phyloP scores from a whole-genome alignment of 176 grass and related monocot species.

The Juncus effusus region DNA sequence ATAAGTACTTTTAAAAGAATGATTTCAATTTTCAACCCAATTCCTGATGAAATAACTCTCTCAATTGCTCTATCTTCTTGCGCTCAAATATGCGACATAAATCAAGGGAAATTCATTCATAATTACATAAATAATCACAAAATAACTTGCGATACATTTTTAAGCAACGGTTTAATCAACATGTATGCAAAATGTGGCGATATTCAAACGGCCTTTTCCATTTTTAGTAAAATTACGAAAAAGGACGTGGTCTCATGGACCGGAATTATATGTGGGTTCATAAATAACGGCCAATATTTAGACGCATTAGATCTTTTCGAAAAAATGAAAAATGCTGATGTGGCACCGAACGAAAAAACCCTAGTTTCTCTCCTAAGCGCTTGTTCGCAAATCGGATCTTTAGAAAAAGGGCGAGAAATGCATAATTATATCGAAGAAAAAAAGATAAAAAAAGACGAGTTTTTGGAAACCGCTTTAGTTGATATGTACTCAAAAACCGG shows the following conservation, averaged over 20 bases:
- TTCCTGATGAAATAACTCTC: conserved; percentile 50
- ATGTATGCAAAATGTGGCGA: conserved; percentile 89
- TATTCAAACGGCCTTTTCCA: conserved; percentile 40
- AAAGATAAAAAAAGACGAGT: conserved; percentile 47
- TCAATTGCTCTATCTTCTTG: conserved; percentile 52
- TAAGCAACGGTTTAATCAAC: conserved; percentile 69
- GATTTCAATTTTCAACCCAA: conserved; percentile 20
- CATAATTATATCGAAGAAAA: conserved; percentile 65
- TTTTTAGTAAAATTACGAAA: conserved; percentile 46
- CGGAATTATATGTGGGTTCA: conserved; percentile 66
- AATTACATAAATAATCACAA: conserved; percentile 37
- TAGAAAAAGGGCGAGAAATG: conserved; percentile 64
- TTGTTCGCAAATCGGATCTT: conserved; percentile 67
- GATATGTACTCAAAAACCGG: conserved; percentile 96
- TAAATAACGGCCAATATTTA: conserved; percentile 44
- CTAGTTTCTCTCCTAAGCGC: conserved; percentile 73
- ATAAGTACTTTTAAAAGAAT: conserved; percentile 49
- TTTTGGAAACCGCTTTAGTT: conserved; percentile 54
- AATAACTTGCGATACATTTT: conserved; percentile 37
- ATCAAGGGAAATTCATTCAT: conserved; percentile 42
- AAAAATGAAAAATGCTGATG: conserved; percentile 48
- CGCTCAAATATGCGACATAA: conserved; percentile 62
- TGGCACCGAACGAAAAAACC: conserved; percentile 56
- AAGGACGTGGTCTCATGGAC: conserved; percentile 77
- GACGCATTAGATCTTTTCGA: conserved; percentile 60